Percentiles rank a stretch among this genome's conserved stretches.
phyloP scores from a whole-genome alignment of 2,329 filamentous ascomycete species.

The Emmonsiellopsis sp. region DNA sequence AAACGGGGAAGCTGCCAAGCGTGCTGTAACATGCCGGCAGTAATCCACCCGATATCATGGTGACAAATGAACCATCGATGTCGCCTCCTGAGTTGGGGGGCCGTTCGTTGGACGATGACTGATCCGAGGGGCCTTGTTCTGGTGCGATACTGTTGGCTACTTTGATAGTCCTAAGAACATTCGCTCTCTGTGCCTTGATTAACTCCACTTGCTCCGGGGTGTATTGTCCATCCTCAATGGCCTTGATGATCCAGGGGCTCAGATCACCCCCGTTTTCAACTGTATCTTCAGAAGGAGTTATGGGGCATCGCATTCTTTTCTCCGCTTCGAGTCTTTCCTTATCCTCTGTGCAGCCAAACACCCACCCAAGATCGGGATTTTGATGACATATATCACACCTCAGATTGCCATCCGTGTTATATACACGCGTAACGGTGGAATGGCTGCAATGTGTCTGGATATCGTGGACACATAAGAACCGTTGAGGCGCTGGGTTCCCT shows the following conservation, averaged over 20 bases:
- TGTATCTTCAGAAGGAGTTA: conserved; percentile 10
- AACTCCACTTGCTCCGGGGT: conserved; percentile 32
- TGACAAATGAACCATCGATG: neutral
- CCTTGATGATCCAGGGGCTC: conserved; percentile 32
- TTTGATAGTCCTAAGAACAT: conserved; percentile 17
- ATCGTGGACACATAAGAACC: too few species aligned
- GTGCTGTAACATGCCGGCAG: neutral
- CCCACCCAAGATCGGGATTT: conserved; percentile 55
- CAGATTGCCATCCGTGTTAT: conserved; percentile 34
- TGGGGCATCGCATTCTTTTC: conserved; percentile 21
- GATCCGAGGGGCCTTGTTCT: neutral
- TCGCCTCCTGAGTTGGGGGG: too few species aligned
- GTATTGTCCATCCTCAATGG: conserved; percentile 35
- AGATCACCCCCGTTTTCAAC: conserved; percentile 16
- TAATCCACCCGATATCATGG: neutral
- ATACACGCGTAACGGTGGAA: conserved; percentile 58
- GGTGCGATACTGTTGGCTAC: neutral
- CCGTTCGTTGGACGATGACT: neutral
- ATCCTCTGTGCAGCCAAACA: conserved; percentile 66
- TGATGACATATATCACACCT: conserved; percentile 52
- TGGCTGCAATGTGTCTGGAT: conserved; percentile 51
- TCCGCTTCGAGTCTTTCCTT: conserved; percentile 35
- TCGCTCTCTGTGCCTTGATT: conserved; percentile 33
- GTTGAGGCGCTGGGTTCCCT: too few species aligned
- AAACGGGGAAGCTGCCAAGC: conserved; percentile 4